Base-by-base conservation (phyloP, 148 eudicot species). In the Nepenthes mirabilis region DNA sequence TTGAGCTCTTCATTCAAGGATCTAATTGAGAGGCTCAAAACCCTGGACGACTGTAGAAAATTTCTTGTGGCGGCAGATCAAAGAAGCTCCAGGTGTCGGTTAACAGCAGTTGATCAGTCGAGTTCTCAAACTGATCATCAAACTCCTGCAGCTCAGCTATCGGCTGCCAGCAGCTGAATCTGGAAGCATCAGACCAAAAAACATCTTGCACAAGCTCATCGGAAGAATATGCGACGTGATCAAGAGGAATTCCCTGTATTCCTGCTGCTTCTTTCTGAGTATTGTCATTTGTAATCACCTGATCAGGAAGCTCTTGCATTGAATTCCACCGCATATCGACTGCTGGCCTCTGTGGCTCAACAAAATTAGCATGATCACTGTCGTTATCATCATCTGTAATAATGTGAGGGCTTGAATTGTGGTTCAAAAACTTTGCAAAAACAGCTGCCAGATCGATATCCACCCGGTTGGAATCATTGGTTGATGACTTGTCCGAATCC, bases 391-490 rank as follows among this genome's bases (percentile, higher is more conserved):
- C 63, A 13, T 56, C 43, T 2, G 70, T 61, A 51, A 56, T 55
- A 5, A 34, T 51, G 23, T 5, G 63, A 33, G 55, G 12, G 9
- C 57, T 61, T 0, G 75, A 60, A 47, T 57, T 65, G 37, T 72
- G 80, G 43, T 75, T 83, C 76, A 90, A 58, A 57, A 67, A 90
- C 67, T 74, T 82, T 55, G 95, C 91, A 36, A 87, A 90, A 50
- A 90, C 95, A 0, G 75, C 91, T 0, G 97, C 97, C 58, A 90
- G 43, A 69, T 90, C 91, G 47, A 90, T 90, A 36, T 80, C 71
- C 1, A 73, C 50, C 33, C 71, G 72, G 1, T 37, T 61, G 2
- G 77, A 56, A 37, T 64, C 63, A 13, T 53, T 56, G 9, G 70
- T 52, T 12, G 61, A 54, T 11, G 32, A 32, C 47, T 70, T 71